Percentiles rank a stretch among this genome's conserved stretches.
Evolutionary conservation across 2,329 filamentous ascomycete genomes (phyloP).

Genomic region (Chaetothyriales sp.): DNA sequence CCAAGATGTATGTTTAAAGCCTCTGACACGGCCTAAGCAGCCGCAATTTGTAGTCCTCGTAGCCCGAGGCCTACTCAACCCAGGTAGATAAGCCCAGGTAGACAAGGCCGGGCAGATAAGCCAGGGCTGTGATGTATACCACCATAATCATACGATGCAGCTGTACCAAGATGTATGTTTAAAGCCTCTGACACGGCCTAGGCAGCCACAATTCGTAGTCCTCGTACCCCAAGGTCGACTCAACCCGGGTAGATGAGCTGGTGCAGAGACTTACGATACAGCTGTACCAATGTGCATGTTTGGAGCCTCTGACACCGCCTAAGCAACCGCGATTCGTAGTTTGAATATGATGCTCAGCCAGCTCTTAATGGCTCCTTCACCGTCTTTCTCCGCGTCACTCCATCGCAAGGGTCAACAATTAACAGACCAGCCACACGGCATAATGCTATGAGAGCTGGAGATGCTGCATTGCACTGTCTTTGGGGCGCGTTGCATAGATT

Average conservation of each 20-base stretch:
- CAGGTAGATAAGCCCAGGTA: too few relatives aligned
- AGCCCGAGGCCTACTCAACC: too few relatives aligned
- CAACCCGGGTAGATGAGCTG: too few relatives aligned
- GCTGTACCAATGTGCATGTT: conserved; percentile 37
- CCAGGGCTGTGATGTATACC: too few relatives aligned
- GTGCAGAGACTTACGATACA: too few relatives aligned
- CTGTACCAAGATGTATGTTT: conserved; percentile 38
- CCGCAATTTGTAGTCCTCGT: conserved; percentile 26
- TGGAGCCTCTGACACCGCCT: conserved; percentile 75
- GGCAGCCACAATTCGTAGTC: conserved; percentile 41
- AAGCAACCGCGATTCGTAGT: conserved; percentile 43
- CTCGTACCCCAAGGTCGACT: too few relatives aligned
- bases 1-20: conserved; percentile 48
- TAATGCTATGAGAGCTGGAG: conserved; percentile 51
- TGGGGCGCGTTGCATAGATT: conserved; percentile 52
- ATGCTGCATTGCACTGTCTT: conserved; percentile 76
- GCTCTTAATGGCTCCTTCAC: conserved; percentile 54
- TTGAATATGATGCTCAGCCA: conserved; percentile 48
- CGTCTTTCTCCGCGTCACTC: conserved; percentile 45
- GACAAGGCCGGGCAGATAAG: too few relatives aligned
- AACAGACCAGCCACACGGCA: conserved; percentile 46
- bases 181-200: conserved; percentile 75
- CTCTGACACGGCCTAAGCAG: conserved; percentile 79
- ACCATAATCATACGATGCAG: too few relatives aligned
- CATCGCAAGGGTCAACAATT: conserved; percentile 54